Conservation (phyloP, 2,329 filamentous ascomycete species). For the Byssoonygena ceratinophila region DNA sequence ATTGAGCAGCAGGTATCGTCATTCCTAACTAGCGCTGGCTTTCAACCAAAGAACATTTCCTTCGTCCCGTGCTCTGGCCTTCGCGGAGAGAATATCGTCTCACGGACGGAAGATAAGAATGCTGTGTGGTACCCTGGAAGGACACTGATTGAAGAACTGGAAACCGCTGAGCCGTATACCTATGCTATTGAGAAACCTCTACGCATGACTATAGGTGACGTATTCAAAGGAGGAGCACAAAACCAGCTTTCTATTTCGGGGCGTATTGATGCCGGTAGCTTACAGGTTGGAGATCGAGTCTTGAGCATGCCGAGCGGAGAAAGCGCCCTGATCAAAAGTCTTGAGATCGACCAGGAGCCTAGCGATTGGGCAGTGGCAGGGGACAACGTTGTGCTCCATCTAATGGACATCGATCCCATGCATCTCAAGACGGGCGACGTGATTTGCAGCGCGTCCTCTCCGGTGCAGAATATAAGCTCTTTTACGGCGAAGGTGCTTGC, state of each 20-base stretch:
- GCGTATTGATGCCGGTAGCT: slow-evolving; percentile 68
- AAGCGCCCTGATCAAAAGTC: slow-evolving; percentile 65
- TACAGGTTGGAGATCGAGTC: slow-evolving; percentile 75
- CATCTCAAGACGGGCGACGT: slow-evolving; percentile 79
- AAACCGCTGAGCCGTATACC: slow-evolving; percentile 63
- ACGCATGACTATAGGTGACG: slow-evolving; percentile 75
- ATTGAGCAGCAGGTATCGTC: slow-evolving; percentile 73
- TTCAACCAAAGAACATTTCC: slow-evolving; percentile 66
- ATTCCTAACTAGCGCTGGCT: slow-evolving; percentile 73
- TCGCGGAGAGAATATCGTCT: slow-evolving; percentile 70
- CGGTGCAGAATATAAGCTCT: slow-evolving; percentile 58
- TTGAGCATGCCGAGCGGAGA: slow-evolving; percentile 72
- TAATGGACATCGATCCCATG: slow-evolving; percentile 72
- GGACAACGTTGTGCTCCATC: slow-evolving; percentile 74
- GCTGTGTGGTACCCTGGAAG: slow-evolving; percentile 70
- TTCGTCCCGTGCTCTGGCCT: slow-evolving; percentile 88
- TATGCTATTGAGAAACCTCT: slow-evolving; percentile 67
- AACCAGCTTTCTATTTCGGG: slow-evolving; percentile 79
- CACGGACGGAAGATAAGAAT: slow-evolving; percentile 38
- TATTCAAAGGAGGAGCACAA: slow-evolving; percentile 68
- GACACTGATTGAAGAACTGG: slow-evolving; percentile 73
- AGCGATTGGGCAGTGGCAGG: slow-evolving; percentile 87
- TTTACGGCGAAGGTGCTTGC: slow-evolving; percentile 79
- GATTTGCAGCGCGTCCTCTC: slow-evolving; percentile 58
- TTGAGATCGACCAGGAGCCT: slow-evolving; percentile 63